phyloP scores from a whole-genome alignment of 2,329 filamentous ascomycete genomes.

The Rhinocladiella mackenziei region DNA sequence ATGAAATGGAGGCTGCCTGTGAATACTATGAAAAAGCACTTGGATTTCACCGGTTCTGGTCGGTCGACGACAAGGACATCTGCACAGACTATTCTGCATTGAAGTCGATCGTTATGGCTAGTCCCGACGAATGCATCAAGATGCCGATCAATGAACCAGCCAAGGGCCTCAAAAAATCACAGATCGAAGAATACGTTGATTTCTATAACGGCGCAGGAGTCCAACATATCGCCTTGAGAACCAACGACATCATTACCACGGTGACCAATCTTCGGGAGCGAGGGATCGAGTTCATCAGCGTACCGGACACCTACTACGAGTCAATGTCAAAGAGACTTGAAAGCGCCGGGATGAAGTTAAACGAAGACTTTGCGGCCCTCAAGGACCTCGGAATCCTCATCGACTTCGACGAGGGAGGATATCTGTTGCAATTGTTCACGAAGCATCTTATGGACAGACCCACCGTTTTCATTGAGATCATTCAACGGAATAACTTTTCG shows the following conservation, averaged over 20 bases:
- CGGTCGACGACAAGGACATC: conserved; percentile 88
- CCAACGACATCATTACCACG: conserved; percentile 69
- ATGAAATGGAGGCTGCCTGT: conserved; percentile 69
- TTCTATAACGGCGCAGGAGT: conserved; percentile 89
- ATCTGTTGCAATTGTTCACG: conserved; percentile 71
- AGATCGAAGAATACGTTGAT: conserved; percentile 89
- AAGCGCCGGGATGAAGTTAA: conserved; percentile 56
- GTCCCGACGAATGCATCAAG: conserved; percentile 79
- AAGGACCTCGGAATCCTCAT: conserved; percentile 80
- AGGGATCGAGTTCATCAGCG: conserved; percentile 87
- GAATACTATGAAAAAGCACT: conserved; percentile 81
- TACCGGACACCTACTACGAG: conserved; percentile 81
- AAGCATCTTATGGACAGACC: conserved; percentile 91
- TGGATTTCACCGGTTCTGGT: conserved; percentile 96
- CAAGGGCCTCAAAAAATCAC: conserved; percentile 79
- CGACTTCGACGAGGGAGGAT: conserved; percentile 90
- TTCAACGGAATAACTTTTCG: conserved; percentile 83
- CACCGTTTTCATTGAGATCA: conserved; percentile 95
- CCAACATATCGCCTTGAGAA: conserved; percentile 88
- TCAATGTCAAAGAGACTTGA: conserved; percentile 70
- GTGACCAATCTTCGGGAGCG: conserved; percentile 77
- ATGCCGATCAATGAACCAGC: conserved; percentile 99
- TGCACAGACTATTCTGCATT: conserved; percentile 88
- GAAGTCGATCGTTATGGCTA: conserved; percentile 85
- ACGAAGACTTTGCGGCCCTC: conserved; percentile 75